These are phyloP conservation scores for Paracamarosporium sp. DNA, from an alignment of 2,329 filamentous ascomycete species.

Conservation along the genomic window DNA sequence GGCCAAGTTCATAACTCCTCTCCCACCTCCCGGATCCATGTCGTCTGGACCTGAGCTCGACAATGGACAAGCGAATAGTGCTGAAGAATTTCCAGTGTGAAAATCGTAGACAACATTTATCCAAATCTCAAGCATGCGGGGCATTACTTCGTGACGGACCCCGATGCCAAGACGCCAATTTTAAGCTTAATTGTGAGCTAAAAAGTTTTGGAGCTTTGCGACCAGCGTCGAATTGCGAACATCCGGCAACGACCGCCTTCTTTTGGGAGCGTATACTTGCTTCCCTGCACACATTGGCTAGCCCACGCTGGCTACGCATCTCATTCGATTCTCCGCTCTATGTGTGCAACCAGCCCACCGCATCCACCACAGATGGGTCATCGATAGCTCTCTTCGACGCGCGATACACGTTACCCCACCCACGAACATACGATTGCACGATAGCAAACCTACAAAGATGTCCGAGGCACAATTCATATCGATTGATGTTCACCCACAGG, in stretches of 20 bases:
- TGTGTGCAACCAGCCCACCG: constrained; percentile 28
- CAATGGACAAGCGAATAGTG: background rate
- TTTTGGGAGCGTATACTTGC: background rate
- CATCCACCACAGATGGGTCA: constrained; percentile 26
- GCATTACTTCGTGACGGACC: background rate
- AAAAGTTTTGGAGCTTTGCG: constrained; percentile 13
- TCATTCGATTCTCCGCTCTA: constrained; percentile 19
- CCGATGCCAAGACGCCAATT: constrained; percentile 30
- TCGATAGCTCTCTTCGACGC: constrained; percentile 32
- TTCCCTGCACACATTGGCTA: background rate
- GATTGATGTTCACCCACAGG: constrained; percentile 36
- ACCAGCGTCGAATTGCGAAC: background rate
- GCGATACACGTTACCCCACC: constrained; percentile 21
- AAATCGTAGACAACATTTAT: background rate
- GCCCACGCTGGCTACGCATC: constrained; percentile 28
- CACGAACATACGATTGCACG: constrained; percentile 20
- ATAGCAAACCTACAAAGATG: constrained; percentile 12
- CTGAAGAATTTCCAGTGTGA: background rate
- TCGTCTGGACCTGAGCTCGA: background rate
- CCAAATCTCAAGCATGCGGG: background rate
- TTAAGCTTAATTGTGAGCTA: constrained; percentile 27
- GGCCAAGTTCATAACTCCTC: background rate
- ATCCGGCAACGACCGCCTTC: background rate
- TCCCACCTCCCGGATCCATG: background rate
- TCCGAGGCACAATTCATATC: constrained; percentile 19